Base-by-base conservation (phyloP, 1,284 basidiomycete species). In the Nidula niveotomentosa region DNA sequence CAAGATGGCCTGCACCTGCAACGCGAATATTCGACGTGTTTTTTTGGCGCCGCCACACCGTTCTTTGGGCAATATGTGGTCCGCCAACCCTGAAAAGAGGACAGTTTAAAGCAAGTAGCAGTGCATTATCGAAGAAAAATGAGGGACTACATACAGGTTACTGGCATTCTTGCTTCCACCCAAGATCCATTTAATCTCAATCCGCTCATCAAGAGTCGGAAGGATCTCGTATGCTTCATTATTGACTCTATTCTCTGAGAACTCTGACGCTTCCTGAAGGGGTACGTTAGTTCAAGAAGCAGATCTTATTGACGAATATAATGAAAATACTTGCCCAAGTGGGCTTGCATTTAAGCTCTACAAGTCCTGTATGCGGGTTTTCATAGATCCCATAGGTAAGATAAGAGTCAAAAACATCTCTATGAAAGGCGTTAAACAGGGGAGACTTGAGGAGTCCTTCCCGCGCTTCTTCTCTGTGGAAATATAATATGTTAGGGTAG, bases 21-120 rank as follows among this genome's bases (percentile, higher is more conserved):
- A 69, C 61, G 49, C 53, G 59, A 33, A 66, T 58, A 47, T 69
- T 69, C 13, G 62, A 64, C 6, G 61, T 49, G 45, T 69, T 67
- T 18, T 48, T 54, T 6, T 58, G 52, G 15, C 67, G 53, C 10
- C 65, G 53, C 67, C 67, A 67, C 7, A 63, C 62, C 3, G 62
- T 62, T 15, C 53, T 41, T 37, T 56, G 55, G 6, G 60, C 57
- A 9, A 56, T 52, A 9, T 61, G 58, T 6, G 57, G 52, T 4
- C 65, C 65, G 18, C 65, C 67, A 45, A 69, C 63, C 49, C 66
- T 68, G 51, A 7, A 6, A 15, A 43, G 2, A 45, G 15, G 23
- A 33, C 9, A 47, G 33, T 36, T 6, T 17, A 30, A 2, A 18
- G 8, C 8, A 39, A 34, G 34, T 18, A 7, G 39, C 5, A 39